Conservation (phyloP, 768 basidiomycete genomes). For the Termitomyces sp. region DNA sequence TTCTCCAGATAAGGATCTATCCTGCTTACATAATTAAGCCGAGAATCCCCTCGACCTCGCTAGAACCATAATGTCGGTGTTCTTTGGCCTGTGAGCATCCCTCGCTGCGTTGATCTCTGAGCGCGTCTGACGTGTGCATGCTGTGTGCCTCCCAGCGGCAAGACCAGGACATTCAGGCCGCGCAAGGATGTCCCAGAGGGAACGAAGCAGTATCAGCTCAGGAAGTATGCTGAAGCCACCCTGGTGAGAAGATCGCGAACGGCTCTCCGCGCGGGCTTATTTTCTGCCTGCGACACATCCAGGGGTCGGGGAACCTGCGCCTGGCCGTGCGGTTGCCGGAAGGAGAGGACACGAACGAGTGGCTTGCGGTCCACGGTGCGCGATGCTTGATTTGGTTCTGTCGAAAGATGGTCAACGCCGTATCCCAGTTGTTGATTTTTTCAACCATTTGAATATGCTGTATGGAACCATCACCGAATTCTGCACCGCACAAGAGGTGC, state of each 20-base stretch:
- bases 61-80: constrained; percentile 62
- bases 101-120: not conserved
- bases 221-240: constrained; percentile 97
- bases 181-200: constrained; percentile 93
- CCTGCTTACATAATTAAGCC: not conserved
- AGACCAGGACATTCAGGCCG: constrained; percentile 94
- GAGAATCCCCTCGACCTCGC: not conserved
- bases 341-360: constrained; percentile 96
- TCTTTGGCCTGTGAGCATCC: constrained; percentile 74
- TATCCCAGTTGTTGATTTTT: constrained; percentile 98
- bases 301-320: constrained; percentile 96
- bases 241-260: constrained; percentile 43
- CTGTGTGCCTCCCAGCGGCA: constrained; percentile 47
- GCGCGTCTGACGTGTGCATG: not conserved
- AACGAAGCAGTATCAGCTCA: constrained; percentile 95
- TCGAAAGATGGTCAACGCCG: no score
- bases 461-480: constrained; percentile 99
- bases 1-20: not conserved
- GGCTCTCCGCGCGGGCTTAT: not conserved
- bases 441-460: constrained; percentile 99
- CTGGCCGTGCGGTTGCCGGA: constrained; percentile 92
- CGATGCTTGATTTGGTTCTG: no score
- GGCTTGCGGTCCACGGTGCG: constrained; percentile 98
- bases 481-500: constrained; percentile 88
- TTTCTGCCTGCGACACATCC: constrained; percentile 5